A percentile compares a stretch with the other conserved stretches of the same genome.
Conservation (phyloP, 352 stramenopile genomes). For the Thalassiosira hispida region DNA sequence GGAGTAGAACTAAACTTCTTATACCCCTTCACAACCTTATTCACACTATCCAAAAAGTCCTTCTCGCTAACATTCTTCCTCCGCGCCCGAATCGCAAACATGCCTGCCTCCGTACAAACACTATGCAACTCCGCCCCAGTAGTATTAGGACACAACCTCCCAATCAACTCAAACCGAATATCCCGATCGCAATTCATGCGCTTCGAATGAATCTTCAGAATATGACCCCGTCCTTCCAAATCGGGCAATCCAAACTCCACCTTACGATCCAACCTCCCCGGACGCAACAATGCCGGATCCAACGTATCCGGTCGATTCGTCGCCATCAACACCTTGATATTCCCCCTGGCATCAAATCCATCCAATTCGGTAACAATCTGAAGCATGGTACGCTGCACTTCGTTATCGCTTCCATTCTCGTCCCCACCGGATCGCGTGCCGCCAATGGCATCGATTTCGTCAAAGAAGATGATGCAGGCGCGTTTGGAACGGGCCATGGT, state of each 20-base stretch:
- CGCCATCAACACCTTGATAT: constrained; percentile 99
- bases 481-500: constrained; percentile 99
- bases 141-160: constrained; percentile 97
- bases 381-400: constrained; percentile 99
- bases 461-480: constrained; percentile 97
- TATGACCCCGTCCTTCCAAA: constrained; percentile 97
- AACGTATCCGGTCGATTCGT: constrained; percentile 97
- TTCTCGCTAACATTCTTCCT: constrained; percentile 99
- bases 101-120: constrained; percentile 98
- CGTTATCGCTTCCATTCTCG: constrained; percentile 96
- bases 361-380: constrained; percentile 99
- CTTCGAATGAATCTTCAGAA: constrained; percentile 99
- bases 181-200: constrained; percentile 99
- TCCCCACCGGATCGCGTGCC: constrained; percentile 87
- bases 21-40: constrained; percentile 99
- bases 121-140: constrained; percentile 97
- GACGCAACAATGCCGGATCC: constrained; percentile 94
- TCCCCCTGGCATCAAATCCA: constrained; percentile 97
- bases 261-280: constrained; percentile 97
- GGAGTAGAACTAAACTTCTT: constrained; percentile 99
- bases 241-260: constrained; percentile 99
- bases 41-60: constrained; percentile 99
- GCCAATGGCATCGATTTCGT: constrained; percentile 99
- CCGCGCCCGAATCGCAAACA: constrained; percentile 97
- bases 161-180: constrained; percentile 99